Conservation (phyloP, 2,329 filamentous ascomycete species). For the Alternaria gaisen region DNA sequence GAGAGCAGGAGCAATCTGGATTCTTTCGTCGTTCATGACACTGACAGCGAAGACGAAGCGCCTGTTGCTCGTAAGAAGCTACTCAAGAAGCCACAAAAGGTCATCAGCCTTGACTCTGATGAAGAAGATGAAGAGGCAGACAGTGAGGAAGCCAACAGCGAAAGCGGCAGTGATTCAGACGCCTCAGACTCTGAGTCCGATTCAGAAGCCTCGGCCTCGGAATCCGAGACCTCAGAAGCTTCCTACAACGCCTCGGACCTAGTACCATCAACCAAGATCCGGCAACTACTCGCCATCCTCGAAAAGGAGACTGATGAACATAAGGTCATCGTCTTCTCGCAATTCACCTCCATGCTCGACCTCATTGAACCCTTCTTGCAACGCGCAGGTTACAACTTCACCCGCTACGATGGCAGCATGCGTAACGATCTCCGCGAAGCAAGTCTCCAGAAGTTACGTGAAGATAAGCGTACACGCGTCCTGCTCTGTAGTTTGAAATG, state of each 20-base stretch:
- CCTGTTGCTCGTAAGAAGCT: constrained; percentile 38
- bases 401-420: constrained; percentile 95
- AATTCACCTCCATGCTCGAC: constrained; percentile 98
- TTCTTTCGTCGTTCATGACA: constrained; percentile 50
- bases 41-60: constrained; percentile 52
- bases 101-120: constrained; percentile 64
- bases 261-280: constrained; percentile 87
- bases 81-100: constrained; percentile 54
- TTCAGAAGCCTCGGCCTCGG: constrained; percentile 44
- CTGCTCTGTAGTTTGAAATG: constrained; percentile 94
- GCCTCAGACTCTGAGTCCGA: constrained; percentile 40
- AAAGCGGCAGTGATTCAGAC: constrained; percentile 52
- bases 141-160: constrained; percentile 52
- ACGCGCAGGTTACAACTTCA: constrained; percentile 76
- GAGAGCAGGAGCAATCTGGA: constrained; percentile 50
- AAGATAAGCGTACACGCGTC: constrained; percentile 77
- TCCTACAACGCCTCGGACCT: constrained; percentile 58
- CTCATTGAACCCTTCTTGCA: constrained; percentile 91
- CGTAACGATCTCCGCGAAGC: constrained; percentile 91
- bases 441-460: constrained; percentile 78
- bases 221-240: constrained; percentile 55
- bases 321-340: constrained; percentile 98
- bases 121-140: constrained; percentile 46
- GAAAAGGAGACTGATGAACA: constrained; percentile 79
- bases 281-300: constrained; percentile 82